Base-by-base conservation (phyloP, 2,329 filamentous ascomycete genomes). In the Aspergillus carbonarius region DNA sequence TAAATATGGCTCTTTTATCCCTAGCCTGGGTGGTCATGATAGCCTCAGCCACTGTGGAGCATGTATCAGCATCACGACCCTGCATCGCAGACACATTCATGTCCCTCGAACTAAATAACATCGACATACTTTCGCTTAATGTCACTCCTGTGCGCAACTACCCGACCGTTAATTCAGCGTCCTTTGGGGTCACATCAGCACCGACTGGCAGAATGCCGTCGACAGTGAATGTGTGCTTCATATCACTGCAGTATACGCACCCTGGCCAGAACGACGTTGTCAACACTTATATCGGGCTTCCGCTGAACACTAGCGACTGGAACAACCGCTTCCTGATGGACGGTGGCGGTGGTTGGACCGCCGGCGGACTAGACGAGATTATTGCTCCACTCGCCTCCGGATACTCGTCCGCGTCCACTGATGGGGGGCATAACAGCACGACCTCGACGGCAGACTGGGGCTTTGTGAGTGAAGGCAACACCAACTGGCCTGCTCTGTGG, bases 251-350 rank as follows among this genome's bases (percentile, higher is more conserved):
- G 27, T 47, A 55, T 15, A 60, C 59, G 2, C 59, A 60, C 34
- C 47, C 51, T 6, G 51, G 55, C 3, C 46, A 48, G 13, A 39
- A 55, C 37, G 59, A 60, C 32, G 50, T 44, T 8, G 40, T 55
- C 4, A 25, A 55, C 27, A 40, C 49, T 6, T 48, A 51, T 4
- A 25, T 58, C 7, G 49, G 42, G 32, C 55, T 60, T 2, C 59
- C 59, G 25, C 39, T 42, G 1, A 7, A 42, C 13, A 20, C 23
- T 9, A 18, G 12, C 5, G n/a, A 5, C 35, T 60, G 59, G 59
- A 60, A 60, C 17, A 25, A 17, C 3, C 50, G 59, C 30, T 55
- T 52, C 47, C 56, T 30, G 18, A 55, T 49, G 7, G 44, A 55
- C 5, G 55, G 59, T 5, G 59, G 59, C 1, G 51, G 55, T 2